Base-by-base conservation (phyloP, 805 yeast genomes). In the Komagataella ulmi region DNA sequence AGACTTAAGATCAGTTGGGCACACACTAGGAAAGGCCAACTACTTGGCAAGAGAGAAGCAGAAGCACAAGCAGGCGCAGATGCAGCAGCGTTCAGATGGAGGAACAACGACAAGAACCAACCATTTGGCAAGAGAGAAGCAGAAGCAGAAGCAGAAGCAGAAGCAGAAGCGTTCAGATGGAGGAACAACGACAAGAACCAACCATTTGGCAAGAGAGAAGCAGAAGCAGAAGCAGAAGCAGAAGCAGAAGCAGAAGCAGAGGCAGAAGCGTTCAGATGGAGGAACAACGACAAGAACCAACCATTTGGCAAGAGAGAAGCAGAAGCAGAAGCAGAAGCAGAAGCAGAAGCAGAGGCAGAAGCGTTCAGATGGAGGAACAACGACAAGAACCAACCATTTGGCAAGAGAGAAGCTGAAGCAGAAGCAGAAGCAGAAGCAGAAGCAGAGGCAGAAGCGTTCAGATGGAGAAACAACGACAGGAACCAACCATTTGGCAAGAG, bases 111-210 rank as follows among this genome's bases (percentile, higher is more conserved):
- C 21, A 52, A 50, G 48, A 57, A 58, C 49, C 52, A 53, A 47
- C 58, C 56, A 19, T 56, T 60, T 43, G 53, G 52, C 47, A 64
- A 64, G 55, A 60, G 67, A 56, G 66, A 61, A 5, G 65, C 66
- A 46, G 61, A 62, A 14, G 62, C 65, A 14, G 65, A 59, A 12
- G 64, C 63, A 4, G 58, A 59, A 24, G 59, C 63, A 46, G 57
- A 58, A 14, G 61, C 64, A 36, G 58, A 55, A 12, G 58, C 58
- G n/a, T 53, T 54, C 51, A 50, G 53, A 40, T 56, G 56, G 57
- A 52, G 52, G 50, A 47, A 47, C 17, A 47, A 52, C 30, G 49
- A 50, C 46, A 53, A 49, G 18, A 59, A 56, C 51, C 58, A 59
- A 52, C 64, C 63, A 18, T 50, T 57, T 36, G 51, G 50, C 17